Conservation (phyloP, 805 yeast species). For the Cyberlindnera mississippiensis region DNA sequence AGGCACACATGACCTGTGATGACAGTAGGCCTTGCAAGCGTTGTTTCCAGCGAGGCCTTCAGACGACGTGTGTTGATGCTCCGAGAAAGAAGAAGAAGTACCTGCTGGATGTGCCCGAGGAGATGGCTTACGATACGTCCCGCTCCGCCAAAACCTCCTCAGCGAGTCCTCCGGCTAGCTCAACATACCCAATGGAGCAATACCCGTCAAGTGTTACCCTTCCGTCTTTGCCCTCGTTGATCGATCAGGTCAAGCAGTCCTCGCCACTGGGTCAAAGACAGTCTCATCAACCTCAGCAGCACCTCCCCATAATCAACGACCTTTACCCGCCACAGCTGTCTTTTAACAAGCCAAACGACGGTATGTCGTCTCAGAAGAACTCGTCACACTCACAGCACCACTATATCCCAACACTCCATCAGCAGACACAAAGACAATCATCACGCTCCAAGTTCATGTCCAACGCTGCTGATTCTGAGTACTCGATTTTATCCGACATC, state of each 20-base stretch:
- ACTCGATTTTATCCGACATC: slow-evolving; percentile 63
- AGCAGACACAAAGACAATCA: slow-evolving; percentile 14
- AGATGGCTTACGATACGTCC: background rate
- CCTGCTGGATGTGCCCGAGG: slow-evolving; percentile 50
- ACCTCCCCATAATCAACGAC: slow-evolving; percentile 7
- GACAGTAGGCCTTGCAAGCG: slow-evolving; percentile 75
- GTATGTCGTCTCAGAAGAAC: too few species aligned
- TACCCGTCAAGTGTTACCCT: slow-evolving; percentile 4
- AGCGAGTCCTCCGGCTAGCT: background rate
- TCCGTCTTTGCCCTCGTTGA: slow-evolving; percentile 7
- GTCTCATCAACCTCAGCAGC: background rate
- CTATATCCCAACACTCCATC: slow-evolving; percentile 4
- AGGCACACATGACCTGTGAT: slow-evolving; percentile 91
- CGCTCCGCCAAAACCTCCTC: background rate
- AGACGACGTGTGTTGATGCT: slow-evolving; percentile 77
- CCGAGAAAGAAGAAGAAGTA: slow-evolving; percentile 85
- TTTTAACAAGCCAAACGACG: slow-evolving; percentile 2
- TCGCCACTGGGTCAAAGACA: too few species aligned
- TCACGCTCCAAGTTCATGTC: slow-evolving; percentile 48
- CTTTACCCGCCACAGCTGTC: slow-evolving; percentile 13
- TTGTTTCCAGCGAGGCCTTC: slow-evolving; percentile 67
- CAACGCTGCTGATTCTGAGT: slow-evolving; percentile 70
- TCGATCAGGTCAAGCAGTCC: slow-evolving; percentile 5
- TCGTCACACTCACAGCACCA: slow-evolving; percentile 21
- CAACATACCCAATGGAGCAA: background rate